These are phyloP conservation scores for Elongisporangium undulatum DNA, from an alignment of 352 stramenopile genomes.

Conservation along the genomic window DNA sequence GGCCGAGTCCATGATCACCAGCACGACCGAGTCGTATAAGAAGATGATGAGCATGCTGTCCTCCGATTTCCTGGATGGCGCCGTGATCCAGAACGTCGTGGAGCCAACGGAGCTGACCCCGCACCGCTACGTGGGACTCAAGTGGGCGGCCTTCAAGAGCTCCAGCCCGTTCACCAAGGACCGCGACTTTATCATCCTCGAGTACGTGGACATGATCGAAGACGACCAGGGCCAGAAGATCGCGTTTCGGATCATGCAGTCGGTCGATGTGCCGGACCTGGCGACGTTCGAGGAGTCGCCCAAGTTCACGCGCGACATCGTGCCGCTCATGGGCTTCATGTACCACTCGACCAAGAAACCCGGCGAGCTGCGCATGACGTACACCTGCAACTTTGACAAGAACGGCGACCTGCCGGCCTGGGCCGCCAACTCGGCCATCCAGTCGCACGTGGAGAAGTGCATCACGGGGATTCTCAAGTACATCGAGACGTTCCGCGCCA, in stretches of 20 bases:
- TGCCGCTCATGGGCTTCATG: slow-evolving; percentile 84
- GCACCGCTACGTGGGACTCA: slow-evolving; percentile 77
- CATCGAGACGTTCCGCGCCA: slow-evolving; percentile 72
- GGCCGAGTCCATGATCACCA: slow-evolving; percentile 78
- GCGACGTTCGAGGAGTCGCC: slow-evolving; percentile 48
- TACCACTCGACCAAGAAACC: slow-evolving; percentile 80
- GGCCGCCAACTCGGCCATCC: slow-evolving; percentile 80
- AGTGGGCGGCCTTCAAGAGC: slow-evolving; percentile 86
- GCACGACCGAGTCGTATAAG: slow-evolving; percentile 73
- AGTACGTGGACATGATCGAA: slow-evolving; percentile 89
- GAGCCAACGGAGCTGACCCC: slow-evolving; percentile 55
- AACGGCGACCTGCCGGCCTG: slow-evolving; percentile 79
- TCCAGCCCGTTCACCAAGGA: slow-evolving; percentile 74
- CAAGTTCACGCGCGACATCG: slow-evolving; percentile 68
- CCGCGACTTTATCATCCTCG: slow-evolving; percentile 77
- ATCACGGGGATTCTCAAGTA: slow-evolving; percentile 86
- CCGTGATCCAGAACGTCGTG: slow-evolving; percentile 79
- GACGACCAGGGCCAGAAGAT: slow-evolving; percentile 81
- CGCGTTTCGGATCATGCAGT: slow-evolving; percentile 83
- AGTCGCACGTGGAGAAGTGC: slow-evolving; percentile 85
- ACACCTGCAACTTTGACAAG: slow-evolving; percentile 86
- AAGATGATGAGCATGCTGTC: slow-evolving; percentile 83
- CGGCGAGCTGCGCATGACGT: slow-evolving; percentile 80
- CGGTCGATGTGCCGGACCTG: slow-evolving; percentile 63
- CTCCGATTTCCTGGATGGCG: slow-evolving; percentile 80